Base-by-base conservation (phyloP, 1,284 basidiomycete species). In the Trametes sp. region DNA sequence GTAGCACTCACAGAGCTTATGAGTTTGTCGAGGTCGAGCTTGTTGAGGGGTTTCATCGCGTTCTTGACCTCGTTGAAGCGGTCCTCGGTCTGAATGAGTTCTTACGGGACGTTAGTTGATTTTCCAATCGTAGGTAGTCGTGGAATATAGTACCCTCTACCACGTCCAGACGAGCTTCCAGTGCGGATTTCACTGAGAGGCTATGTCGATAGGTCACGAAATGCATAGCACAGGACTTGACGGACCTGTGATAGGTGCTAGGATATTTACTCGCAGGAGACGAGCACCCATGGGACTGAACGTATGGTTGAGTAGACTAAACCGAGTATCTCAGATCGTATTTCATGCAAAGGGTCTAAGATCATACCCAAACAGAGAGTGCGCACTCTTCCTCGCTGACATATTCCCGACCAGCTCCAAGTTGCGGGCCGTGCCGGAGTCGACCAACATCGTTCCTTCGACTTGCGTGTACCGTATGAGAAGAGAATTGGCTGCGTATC, bases 381-480 rank as follows among this genome's bases (percentile, higher is more conserved):
- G 83, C 19, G 78, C 71, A 0, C 87, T 89, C 71, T 87, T 92
- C 69, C 84, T 85, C 45, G 79, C 81, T 1, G 86, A 74, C 71
- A 86, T 83, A 73, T 95, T 98, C 14, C 82, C 85, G 4, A 96
- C 89, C 1, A 98, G 81, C 75, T 98, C 96, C 2, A 98, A 82
- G 73, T 96, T 95, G 51, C 84, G 85, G 1, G 89, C 93, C 0
- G 92, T 94, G 61, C 96, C 95, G 0, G 88, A 84, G 73, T 98
- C 96, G 68, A 98, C 93, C 83, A 97, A 86, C 90, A 98, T 93
- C 0, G 94, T 96, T 0, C 95, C 95, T 75, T 87, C 92, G 0
- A 93, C 88, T 1, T 93, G 86, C 0, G 86, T 81, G 73, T 92
- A 97, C 14, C 84, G 82, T 63, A 98, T 95, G 31, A 87, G 84